These are phyloP conservation scores for Erythrobasidium yunnanense DNA, from an alignment of 768 basidiomycete species.

Conservation along the genomic window DNA sequence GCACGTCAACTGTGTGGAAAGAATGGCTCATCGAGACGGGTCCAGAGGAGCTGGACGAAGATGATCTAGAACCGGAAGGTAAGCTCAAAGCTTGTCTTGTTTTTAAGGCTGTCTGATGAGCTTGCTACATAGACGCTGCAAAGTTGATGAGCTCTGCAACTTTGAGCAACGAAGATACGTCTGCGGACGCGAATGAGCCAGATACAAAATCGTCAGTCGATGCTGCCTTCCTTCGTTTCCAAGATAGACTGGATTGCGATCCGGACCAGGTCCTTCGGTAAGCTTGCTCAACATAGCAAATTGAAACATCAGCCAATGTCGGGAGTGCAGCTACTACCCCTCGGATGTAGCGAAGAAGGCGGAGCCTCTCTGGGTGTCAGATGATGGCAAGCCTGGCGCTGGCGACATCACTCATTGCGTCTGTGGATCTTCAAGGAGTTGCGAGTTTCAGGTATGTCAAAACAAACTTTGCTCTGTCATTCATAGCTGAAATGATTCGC, in stretches of 20 bases:
- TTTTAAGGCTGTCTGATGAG: not conserved
- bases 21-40: conserved; percentile 27
- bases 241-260: conserved; percentile 33
- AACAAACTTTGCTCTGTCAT: not conserved
- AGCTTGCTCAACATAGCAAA: not conserved
- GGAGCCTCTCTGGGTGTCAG: conserved; percentile 16
- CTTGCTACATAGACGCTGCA: not conserved
- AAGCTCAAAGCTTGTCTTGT: not conserved
- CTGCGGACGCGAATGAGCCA: conserved; percentile 29
- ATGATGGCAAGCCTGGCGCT: not conserved
- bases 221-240: conserved; percentile 33
- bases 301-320: too few species aligned
- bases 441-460: conserved; percentile 35
- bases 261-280: conserved; percentile 36
- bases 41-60: conserved; percentile 5
- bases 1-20: conserved; percentile 14
- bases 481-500: not conserved
- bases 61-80: conserved; percentile 13
- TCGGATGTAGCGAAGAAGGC: not conserved
- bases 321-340: conserved; percentile 21
- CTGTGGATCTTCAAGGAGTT: not conserved
- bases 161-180: conserved; percentile 5
- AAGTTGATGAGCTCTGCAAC: not conserved
- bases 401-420: not conserved
- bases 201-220: conserved; percentile 35